Evolutionary conservation across 164 flowering plant species (phyloP).

Genomic region (Warburgia ugandensis): DNA sequence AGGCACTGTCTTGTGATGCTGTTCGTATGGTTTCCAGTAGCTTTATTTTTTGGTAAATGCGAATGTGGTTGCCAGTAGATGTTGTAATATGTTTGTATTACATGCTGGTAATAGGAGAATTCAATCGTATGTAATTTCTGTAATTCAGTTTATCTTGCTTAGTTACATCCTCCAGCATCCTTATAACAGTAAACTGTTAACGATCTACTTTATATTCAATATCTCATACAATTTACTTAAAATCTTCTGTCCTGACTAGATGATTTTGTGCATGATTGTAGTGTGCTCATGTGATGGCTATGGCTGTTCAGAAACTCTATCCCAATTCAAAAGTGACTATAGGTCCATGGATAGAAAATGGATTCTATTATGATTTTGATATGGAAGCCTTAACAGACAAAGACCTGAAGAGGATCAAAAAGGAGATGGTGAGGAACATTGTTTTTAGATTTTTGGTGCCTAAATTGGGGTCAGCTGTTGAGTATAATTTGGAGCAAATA

Average conservation of each 20-base stretch:
- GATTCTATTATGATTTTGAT: slow-evolving; percentile 95
- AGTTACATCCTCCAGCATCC: too few species aligned
- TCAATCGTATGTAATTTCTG: too few species aligned
- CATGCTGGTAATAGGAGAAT: too few species aligned
- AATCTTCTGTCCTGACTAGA: background rate
- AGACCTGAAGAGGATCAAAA: slow-evolving; percentile 88
- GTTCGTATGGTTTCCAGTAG: too few species aligned
- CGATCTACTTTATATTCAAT: background rate
- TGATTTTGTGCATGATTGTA: slow-evolving; percentile 23
- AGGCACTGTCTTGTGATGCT: too few species aligned
- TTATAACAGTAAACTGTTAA: too few species aligned
- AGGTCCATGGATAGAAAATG: slow-evolving; percentile 96
- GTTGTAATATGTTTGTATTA: too few species aligned
- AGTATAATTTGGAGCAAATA: slow-evolving; percentile 22
- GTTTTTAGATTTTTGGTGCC: background rate
- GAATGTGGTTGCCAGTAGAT: too few species aligned
- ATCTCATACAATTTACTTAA: background rate
- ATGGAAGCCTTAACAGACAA: slow-evolving; percentile 85
- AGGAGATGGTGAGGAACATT: slow-evolving; percentile 74
- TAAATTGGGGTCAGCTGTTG: background rate
- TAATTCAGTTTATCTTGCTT: too few species aligned
- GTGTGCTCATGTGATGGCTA: slow-evolving; percentile 99
- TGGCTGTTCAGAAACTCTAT: slow-evolving; percentile 94
- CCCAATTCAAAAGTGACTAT: slow-evolving; percentile 94
- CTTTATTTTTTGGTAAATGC: too few species aligned